Base-by-base conservation (phyloP, 306 rosid genomes). In the Luffa acutangula region DNA sequence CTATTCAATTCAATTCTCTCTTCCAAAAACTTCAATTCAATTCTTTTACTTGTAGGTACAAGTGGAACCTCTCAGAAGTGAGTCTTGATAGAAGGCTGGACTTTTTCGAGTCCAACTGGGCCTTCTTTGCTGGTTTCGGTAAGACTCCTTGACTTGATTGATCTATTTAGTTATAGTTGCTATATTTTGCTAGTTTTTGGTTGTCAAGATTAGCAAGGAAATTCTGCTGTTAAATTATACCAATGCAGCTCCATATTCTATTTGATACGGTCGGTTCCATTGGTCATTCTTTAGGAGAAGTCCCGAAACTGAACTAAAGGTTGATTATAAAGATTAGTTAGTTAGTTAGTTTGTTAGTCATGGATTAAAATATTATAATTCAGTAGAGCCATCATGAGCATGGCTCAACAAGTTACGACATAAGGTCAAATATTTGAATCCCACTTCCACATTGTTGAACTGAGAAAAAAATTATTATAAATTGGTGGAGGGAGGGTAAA, bases 91-190 rank as follows among this genome's bases (percentile, higher is more conserved):
- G 79, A 79, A 88, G 97, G 91, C 85, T 94, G 82, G 88, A 87
- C 79, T 89, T 87, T 83, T 94, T 94, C 81, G 89, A 95, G 86
- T 92, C 98, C 78, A 83, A 88, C 86, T 91, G 98, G 97, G 91
- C 95, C 20, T 95, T 91, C 85, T 95, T 95, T 82, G 92, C 93
- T 79, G 98, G 98, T 77, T 95, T 95, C 83, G 98, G 98, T 94
- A 86, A 70, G 65, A 25, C 52, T 34, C 45, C 63, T 25, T 25
- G 41, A 52, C 81, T 76, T 77, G 36, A 56, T 67, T 54, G 31
- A 59, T 66, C 34, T 75, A 18, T 46, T 72, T 42, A 67, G 77
- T 78, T 79, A 25, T 31, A 81, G 56, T 36, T 73, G 63, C 83
- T 80, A 70, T 49, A 18, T 36, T 33, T 75, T 76, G 14, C 36